Evolutionary conservation across 73 alveolate genomes (phyloP).

Genomic region (Uronychia setigera): DNA sequence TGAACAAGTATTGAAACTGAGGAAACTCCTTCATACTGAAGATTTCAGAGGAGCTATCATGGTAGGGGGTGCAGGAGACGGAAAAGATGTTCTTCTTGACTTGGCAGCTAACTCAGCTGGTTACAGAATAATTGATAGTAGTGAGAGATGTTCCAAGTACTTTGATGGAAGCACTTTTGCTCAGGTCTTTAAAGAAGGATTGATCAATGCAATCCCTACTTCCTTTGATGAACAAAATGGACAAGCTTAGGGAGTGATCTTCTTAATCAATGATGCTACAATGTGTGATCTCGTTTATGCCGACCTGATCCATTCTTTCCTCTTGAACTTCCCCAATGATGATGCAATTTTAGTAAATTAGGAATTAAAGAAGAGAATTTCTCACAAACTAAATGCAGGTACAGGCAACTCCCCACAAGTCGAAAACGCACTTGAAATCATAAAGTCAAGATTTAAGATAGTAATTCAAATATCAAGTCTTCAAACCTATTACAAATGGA

Average conservation of each 20-base stretch:
- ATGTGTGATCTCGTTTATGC: constrained; percentile 20
- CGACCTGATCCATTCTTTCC: not conserved
- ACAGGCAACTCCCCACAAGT: not conserved
- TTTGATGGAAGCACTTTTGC: constrained; percentile 30
- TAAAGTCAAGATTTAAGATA: constrained; percentile 15
- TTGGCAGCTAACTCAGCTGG: constrained; percentile 31
- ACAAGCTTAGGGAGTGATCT: not conserved
- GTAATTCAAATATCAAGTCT: constrained; percentile 31
- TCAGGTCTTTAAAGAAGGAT: constrained; percentile 23
- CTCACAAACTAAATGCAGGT: not conserved
- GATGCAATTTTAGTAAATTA: not conserved
- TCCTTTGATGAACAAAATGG: not conserved
- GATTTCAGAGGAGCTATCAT: not conserved
- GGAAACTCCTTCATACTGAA: not conserved
- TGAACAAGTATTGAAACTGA: not conserved
- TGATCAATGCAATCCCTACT: constrained; percentile 19
- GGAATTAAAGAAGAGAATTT: not conserved
- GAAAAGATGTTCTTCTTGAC: constrained; percentile 25
- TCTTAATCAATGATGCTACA: constrained; percentile 6
- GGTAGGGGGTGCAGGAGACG: constrained; percentile 29
- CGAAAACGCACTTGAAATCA: not conserved
- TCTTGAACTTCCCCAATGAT: not conserved
- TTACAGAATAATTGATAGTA: constrained; percentile 24
- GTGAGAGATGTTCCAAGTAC: constrained; percentile 1
- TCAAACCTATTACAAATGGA: constrained; percentile 62